A percentile compares a stretch with the other conserved stretches of the same genome.
These are phyloP conservation scores for Neurospora sp. DNA, from an alignment of 495 filamentous ascomycete genomes.

Conservation along the genomic window DNA sequence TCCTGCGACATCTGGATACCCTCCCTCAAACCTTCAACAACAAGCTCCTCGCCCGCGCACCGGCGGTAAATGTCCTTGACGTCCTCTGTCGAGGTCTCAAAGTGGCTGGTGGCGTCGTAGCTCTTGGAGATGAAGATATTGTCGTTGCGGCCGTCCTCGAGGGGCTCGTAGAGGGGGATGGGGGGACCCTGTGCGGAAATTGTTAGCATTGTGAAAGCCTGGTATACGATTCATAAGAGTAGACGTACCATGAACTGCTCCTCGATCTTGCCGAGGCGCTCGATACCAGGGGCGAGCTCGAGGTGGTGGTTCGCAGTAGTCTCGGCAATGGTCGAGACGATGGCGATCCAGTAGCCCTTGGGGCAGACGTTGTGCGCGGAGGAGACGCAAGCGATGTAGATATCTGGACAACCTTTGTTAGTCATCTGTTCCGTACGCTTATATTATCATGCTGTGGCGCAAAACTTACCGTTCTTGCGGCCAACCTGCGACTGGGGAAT, in stretches of 20 bases:
- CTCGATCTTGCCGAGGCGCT: conserved; percentile 86
- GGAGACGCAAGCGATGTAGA: conserved; percentile 95
- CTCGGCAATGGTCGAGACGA: conserved; percentile 96
- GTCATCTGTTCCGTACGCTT: neutral
- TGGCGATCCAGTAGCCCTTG: conserved; percentile 97
- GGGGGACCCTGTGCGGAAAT: conserved; percentile 48
- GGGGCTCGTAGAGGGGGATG: conserved; percentile 86
- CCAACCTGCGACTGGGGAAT: conserved; percentile 96
- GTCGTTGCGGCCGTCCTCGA: conserved; percentile 76
- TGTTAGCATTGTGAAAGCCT: neutral
- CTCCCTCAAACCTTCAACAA: conserved; percentile 49
- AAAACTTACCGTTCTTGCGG: conserved; percentile 70
- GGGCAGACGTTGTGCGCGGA: conserved; percentile 97
- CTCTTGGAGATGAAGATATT: conserved; percentile 97
- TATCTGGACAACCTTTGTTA: conserved; percentile 47
- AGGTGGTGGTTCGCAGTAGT: conserved; percentile 83
- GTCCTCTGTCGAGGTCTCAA: conserved; percentile 85
- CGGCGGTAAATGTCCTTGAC: conserved; percentile 88
- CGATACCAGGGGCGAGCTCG: conserved; percentile 87
- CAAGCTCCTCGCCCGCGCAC: conserved; percentile 78
- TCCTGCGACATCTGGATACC: conserved; percentile 47
- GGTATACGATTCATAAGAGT: neutral
- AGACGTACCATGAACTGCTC: conserved; percentile 80
- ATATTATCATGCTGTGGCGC: too few species aligned
- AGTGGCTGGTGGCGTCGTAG: conserved; percentile 96